A percentile compares a stretch with the other conserved stretches of the same genome.
Evolutionary conservation across 2,329 filamentous ascomycete species (phyloP).

Genomic region (Claviceps quebecensis): DNA sequence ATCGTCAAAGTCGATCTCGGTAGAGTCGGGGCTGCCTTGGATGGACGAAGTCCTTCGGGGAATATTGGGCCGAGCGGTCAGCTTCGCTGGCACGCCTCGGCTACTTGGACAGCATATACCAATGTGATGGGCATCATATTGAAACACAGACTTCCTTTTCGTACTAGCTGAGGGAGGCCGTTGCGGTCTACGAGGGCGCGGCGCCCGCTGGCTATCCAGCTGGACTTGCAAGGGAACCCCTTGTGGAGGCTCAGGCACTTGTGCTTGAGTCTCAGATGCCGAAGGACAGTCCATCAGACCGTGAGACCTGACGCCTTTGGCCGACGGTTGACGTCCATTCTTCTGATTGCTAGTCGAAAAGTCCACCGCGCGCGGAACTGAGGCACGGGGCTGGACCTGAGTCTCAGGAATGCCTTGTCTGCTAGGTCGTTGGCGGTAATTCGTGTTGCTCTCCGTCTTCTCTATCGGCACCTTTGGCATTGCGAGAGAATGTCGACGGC

Average conservation of each 20-base stretch:
- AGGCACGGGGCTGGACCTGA: neutral
- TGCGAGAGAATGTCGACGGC: slow-evolving; percentile 5
- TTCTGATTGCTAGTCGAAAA: neutral
- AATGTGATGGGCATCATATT: slow-evolving; percentile 11
- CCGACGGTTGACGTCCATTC: neutral
- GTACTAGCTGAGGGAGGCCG: neutral
- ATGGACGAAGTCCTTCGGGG: slow-evolving; percentile 23
- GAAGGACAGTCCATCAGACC: neutral
- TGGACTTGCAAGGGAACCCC: neutral
- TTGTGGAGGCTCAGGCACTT: neutral
- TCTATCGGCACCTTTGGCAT: slow-evolving; percentile 2
- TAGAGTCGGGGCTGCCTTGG: slow-evolving; percentile 10
- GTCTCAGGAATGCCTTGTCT: neutral
- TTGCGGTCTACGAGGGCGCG: neutral
- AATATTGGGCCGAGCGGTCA: slow-evolving; percentile 19
- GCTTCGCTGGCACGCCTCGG: slow-evolving; percentile 13
- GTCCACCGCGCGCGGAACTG: neutral
- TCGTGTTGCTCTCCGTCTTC: neutral
- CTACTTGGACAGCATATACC: slow-evolving; percentile 15
- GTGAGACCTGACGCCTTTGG: neutral
- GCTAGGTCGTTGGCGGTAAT: neutral
- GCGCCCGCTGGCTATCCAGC: neutral
- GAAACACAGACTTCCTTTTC: neutral
- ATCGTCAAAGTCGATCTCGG: slow-evolving; percentile 20
- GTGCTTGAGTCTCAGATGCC: neutral